Base-by-base conservation (phyloP, 208 protist species). In the Trypanosoma brucei region DNA sequence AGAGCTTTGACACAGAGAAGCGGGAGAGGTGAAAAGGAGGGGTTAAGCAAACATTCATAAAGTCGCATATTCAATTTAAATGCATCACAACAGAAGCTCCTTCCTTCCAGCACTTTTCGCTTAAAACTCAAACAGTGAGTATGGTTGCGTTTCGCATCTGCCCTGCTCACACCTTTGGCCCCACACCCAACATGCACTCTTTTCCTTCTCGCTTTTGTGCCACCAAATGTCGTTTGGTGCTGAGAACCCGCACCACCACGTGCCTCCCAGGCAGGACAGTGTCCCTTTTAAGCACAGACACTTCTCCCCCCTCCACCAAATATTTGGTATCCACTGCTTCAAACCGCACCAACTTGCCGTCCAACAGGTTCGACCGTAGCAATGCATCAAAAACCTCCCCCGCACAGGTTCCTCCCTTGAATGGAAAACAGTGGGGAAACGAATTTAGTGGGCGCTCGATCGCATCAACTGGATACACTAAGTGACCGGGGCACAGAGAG, bases 271-370 rank as follows among this genome's bases (percentile, higher is more conserved):
- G 77, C 9, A 94, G 69, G 13, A 37, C 39, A 1, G 69, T 62
- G 35, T 91, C 85, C 56, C 81, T 81, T 63, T 78, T 80, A 13
- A 93, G 44, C 34, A 70, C 68, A 38, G 55, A 59, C 22, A 45
- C 35, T 35, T 55, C 55, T 35, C 49, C 33, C 8, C 65, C 57
- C 22, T 22, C 40, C 2, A 14, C 22, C 34, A 53, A 8, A 2
- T 37, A 13, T 39, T 57, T 55, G 3, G 72, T 69, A 50, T 77
- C 63, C n/a, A 86, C 51, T 39, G 79, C 80, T 71, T 95, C 88
- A 55, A 88, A 95, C 34, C 88, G 80, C 46, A 92, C 88, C n/a
- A 92, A 71, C 68, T 92, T 95, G 36, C 88, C 88, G 33, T 92
- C 79, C 13, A 92, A 37, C 55, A 88, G 62, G 44, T 78, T 69